A percentile compares a stretch with the other conserved stretches of the same genome.
phyloP scores from a whole-genome alignment of 169 alveolate genomes.

The Eimeria maxima region DNA sequence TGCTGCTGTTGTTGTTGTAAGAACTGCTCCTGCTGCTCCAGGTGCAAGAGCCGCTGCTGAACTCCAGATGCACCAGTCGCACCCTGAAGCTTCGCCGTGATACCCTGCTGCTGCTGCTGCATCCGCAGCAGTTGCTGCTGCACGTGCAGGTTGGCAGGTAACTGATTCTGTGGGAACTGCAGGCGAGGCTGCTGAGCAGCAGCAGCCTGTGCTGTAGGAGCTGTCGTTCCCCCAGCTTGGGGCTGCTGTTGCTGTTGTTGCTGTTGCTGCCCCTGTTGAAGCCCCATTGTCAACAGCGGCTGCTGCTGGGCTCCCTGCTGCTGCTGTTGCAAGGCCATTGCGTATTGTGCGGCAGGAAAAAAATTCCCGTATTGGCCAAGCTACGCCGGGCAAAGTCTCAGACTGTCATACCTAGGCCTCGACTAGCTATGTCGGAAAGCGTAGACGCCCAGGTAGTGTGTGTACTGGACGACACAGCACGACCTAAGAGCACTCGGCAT shows the following conservation, averaged over 20 bases:
- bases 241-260: constrained; percentile 64
- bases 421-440: constrained; percentile 53
- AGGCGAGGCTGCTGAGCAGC: constrained; percentile 70
- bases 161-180: constrained; percentile 71
- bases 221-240: constrained; percentile 9
- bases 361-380: background rate
- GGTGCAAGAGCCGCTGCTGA: constrained; percentile 72
- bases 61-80: constrained; percentile 64
- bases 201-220: constrained; percentile 12
- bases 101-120: constrained; percentile 79
- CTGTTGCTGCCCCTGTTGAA: constrained; percentile 65
- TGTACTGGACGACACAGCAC: constrained; percentile 63
- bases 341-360: background rate
- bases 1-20: constrained; percentile 59
- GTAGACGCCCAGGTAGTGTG: constrained; percentile 66
- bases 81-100: constrained; percentile 68
- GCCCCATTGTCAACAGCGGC: constrained; percentile 76
- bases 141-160: constrained; percentile 70
- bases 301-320: constrained; percentile 77
- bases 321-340: constrained; percentile 73
- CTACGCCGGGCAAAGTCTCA: constrained; percentile 29
- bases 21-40: constrained; percentile 75
- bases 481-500: constrained; percentile 52
- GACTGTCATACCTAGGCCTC: background rate
- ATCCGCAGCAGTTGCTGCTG: constrained; percentile 76